Conservation (phyloP, 1,139 yeast genomes). For the Protomyces pachydermus region DNA sequence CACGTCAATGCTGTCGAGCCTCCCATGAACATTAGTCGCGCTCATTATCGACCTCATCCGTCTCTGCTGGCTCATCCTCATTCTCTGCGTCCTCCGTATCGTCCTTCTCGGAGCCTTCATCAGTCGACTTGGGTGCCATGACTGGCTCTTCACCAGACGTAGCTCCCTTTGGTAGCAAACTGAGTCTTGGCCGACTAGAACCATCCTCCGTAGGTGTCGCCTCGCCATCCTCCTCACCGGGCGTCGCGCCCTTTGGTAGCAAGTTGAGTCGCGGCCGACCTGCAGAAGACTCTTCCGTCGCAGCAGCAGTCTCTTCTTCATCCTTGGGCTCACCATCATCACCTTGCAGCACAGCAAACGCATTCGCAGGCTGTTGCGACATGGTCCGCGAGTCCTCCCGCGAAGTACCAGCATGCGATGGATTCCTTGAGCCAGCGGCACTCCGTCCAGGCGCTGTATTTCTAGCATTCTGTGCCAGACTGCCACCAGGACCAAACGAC, state of each 20-base stretch:
- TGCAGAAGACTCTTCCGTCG: background rate
- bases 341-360: constrained; percentile 21
- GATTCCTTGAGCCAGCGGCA: constrained; percentile 12
- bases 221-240: background rate
- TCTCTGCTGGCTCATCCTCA: background rate
- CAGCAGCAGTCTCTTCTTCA: background rate
- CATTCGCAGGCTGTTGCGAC: constrained; percentile 8
- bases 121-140: background rate
- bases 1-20: no score
- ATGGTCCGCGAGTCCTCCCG: constrained; percentile 10
- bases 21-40: background rate
- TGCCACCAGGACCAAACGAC: constrained; percentile 23
- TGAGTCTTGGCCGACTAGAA: constrained; percentile 12
- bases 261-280: constrained; percentile 21
- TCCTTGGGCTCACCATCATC: constrained; percentile 18
- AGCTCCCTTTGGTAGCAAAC: constrained; percentile 18
- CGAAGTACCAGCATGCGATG: constrained; percentile 15
- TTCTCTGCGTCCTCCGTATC: background rate
- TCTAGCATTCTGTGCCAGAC: constrained; percentile 8
- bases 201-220: background rate
- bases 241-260: constrained; percentile 22
- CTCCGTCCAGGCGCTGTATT: constrained; percentile 1
- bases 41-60: background rate
- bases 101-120: background rate
- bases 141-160: constrained; percentile 16